Base-by-base conservation (phyloP, 495 filamentous ascomycete species). In the Penicillium paradoxum region DNA sequence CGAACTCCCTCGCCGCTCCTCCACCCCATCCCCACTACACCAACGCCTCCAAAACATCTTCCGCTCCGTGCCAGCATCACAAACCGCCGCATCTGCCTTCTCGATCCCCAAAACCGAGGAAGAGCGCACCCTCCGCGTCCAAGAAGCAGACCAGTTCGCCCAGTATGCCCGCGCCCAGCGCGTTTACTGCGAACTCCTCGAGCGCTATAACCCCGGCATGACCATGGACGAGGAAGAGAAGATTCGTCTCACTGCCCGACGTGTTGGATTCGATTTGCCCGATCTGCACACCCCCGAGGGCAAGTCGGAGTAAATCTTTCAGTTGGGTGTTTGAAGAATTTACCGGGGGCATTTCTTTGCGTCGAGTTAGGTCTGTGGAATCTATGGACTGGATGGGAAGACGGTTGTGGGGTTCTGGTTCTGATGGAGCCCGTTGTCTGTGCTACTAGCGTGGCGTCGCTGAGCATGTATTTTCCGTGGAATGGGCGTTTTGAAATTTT, bases 181-280 rank as follows among this genome's bases (percentile, higher is more conserved):
- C 15, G 79, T 79, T 67, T 96, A 97, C 62, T 78, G 79, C 6
- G 83, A 80, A 36, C 68, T 97, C 32, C 54, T 97, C 21, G 92
- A 96, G 66, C 78, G 90, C 60, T 98, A 97, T 71, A 98, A 97
- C 65, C 91, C 91, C 6, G 89, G 90, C 6, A 86, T 91, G 82
- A 73, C 72, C 41, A 83, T 92, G 82, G 83, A 85, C 58, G 85
- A 93, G 70, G 89, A 95, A 71, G 90, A 95, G 73, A 76, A 83
- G 55, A 83, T 96, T 36, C 63, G 88, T 51, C 72, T 96, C 75
- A 88, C 89, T 53, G 92, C 93, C 13, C 75, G 88, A 69, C 80
- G 89, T 69, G 89, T 97, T 40, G 93, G 92, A 22, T 86, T 96
- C 83, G 79, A 95, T 72, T 69, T 97, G 66, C 92, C 92, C 11